Evolutionary conservation across 2,329 filamentous ascomycete species (phyloP).

Genomic region (Verticillium isaacii): DNA sequence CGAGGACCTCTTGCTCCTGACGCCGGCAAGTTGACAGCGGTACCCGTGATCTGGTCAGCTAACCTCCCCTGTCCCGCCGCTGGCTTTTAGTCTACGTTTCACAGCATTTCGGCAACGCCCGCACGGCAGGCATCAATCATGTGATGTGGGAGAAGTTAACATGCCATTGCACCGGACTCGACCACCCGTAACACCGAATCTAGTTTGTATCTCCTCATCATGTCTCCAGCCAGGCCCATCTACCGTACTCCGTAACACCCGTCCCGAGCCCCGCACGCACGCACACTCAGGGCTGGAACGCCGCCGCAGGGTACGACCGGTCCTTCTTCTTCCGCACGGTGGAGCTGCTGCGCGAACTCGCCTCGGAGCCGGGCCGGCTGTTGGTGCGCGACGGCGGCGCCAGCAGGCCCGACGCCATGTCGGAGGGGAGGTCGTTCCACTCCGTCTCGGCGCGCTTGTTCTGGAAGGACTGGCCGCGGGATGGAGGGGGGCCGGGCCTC

Average conservation of each 20-base stretch:
- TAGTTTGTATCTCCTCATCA: neutral
- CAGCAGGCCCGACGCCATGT: conserved; percentile 41
- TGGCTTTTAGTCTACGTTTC: too few relatives aligned
- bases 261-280: neutral
- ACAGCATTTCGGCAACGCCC: too few relatives aligned
- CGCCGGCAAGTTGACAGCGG: too few relatives aligned
- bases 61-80: too few relatives aligned
- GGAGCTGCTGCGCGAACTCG: conserved; percentile 54
- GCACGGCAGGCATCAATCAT: too few relatives aligned
- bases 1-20: too few relatives aligned
- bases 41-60: too few relatives aligned
- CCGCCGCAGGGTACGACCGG: conserved; percentile 56
- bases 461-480: conserved; percentile 49
- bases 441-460: conserved; percentile 54
- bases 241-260: neutral
- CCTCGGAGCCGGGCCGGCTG: conserved; percentile 27
- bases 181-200: neutral
- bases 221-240: neutral
- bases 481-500: conserved; percentile 28
- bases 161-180: neutral
- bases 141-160: too few relatives aligned
- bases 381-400: conserved; percentile 19
- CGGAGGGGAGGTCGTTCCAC: conserved; percentile 62
- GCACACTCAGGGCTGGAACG: conserved; percentile 45
- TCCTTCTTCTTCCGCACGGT: conserved; percentile 52